A percentile compares a stretch with the other conserved stretches of the same genome.
Conservation (phyloP, 2,329 filamentous ascomycete species). For the Taxawa tesnikishii region DNA sequence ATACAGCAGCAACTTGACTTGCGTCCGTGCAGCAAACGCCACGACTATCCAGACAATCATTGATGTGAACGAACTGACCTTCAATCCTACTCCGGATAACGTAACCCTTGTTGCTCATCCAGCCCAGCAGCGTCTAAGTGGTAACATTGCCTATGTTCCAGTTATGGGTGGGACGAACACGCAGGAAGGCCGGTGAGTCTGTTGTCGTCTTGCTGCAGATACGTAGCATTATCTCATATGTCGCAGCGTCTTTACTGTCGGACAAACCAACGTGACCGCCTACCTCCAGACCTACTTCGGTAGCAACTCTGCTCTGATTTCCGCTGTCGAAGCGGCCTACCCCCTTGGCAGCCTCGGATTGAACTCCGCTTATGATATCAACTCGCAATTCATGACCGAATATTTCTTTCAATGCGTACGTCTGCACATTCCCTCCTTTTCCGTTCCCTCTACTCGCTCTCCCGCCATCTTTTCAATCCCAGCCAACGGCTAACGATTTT, state of each 20-base stretch:
- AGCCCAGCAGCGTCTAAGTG: constrained; percentile 12
- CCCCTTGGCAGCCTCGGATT: constrained; percentile 13
- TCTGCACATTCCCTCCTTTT: no score
- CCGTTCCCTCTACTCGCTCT: no score
- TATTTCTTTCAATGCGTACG: constrained; percentile 16
- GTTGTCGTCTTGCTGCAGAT: not conserved
- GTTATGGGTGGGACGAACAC: constrained; percentile 21
- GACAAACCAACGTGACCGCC: constrained; percentile 13
- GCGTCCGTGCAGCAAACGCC: constrained; percentile 18
- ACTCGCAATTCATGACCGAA: constrained; percentile 16
- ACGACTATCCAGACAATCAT: constrained; percentile 18
- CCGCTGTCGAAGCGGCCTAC: constrained; percentile 16
- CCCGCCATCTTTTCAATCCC: no score
- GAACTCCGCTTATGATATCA: constrained; percentile 14
- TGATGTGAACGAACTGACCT: constrained; percentile 17
- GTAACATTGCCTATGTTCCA: constrained; percentile 21
- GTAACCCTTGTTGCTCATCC: constrained; percentile 18
- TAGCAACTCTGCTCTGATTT: constrained; percentile 11
- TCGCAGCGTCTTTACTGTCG: constrained; percentile 16
- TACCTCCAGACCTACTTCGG: constrained; percentile 11
- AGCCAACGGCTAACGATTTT: no score
- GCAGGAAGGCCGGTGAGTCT: constrained; percentile 19
- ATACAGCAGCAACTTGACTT: constrained; percentile 15
- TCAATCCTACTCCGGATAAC: constrained; percentile 20
- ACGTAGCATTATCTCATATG: not conserved